Conservation (phyloP, 2,329 filamentous ascomycete species). For the Neonectria ditissima region DNA sequence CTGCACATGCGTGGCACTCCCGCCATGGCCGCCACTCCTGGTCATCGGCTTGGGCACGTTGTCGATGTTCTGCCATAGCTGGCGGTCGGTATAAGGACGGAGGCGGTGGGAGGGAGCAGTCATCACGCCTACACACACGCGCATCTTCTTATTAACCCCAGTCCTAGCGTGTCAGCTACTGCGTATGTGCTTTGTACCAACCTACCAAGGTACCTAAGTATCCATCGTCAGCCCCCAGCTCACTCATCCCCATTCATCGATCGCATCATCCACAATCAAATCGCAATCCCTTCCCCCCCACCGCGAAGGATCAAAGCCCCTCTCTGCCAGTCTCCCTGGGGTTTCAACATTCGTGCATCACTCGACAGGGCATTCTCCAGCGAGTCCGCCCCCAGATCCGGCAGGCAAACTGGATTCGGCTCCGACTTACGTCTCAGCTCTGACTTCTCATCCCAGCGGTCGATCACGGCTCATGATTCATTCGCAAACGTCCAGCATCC, state of each 20-base stretch:
- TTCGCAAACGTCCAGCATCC: neutral
- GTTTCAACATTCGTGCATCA: neutral
- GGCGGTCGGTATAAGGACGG: neutral
- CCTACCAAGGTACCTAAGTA: too few relatives aligned
- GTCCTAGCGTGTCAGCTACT: neutral
- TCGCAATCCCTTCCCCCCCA: slow-evolving; percentile 1
- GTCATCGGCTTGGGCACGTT: slow-evolving; percentile 34
- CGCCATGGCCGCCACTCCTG: slow-evolving; percentile 27
- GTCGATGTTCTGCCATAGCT: slow-evolving; percentile 21
- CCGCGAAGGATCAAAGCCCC: slow-evolving; percentile 8
- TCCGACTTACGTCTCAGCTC: slow-evolving; percentile 21
- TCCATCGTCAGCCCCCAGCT: slow-evolving; percentile 9
- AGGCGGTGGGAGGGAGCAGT: neutral
- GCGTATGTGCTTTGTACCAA: too few relatives aligned
- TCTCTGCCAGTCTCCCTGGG: slow-evolving; percentile 1
- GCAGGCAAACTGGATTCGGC: slow-evolving; percentile 21
- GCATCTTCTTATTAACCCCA: neutral
- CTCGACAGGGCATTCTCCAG: neutral
- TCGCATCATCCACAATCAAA: slow-evolving; percentile 24
- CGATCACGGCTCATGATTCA: slow-evolving; percentile 16
- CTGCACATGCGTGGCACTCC: slow-evolving; percentile 1
- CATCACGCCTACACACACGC: neutral
- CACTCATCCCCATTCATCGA: slow-evolving; percentile 2
- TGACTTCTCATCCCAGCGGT: slow-evolving; percentile 12
- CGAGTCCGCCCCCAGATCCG: slow-evolving; percentile 10